phyloP scores from a whole-genome alignment of 352 stramenopile genomes.

The Nothophytophthora sp. region DNA sequence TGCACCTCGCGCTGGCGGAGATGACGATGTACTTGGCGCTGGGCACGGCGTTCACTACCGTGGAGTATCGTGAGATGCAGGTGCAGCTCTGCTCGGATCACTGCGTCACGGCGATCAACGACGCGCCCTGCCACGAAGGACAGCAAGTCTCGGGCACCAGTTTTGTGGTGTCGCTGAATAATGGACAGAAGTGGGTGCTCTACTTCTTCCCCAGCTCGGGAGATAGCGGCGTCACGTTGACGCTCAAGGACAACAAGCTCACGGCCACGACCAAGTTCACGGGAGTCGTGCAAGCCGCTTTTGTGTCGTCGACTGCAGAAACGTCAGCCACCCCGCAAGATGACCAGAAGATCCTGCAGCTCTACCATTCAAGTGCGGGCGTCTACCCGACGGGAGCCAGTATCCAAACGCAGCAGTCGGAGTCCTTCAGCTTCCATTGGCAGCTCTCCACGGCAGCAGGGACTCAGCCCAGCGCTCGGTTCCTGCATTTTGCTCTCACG shows the following conservation, averaged over 20 bases:
- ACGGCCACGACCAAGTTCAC: conserved; percentile 51
- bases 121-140: conserved; percentile 31
- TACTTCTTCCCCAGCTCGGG: conserved; percentile 51
- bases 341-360: conserved; percentile 45
- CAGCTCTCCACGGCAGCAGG: conserved; percentile 30
- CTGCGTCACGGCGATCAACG: conserved; percentile 60
- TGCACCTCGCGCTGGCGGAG: conserved; percentile 43
- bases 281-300: conserved; percentile 67
- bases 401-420: conserved; percentile 22
- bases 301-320: conserved; percentile 47
- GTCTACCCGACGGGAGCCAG: conserved; percentile 38
- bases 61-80: conserved; percentile 69
- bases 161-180: conserved; percentile 75
- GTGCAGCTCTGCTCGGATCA: conserved; percentile 69
- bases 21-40: conserved; percentile 66
- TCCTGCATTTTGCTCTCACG: conserved; percentile 71
- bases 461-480: conserved; percentile 27
- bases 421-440: conserved; percentile 70
- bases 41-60: conserved; percentile 78
- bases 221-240: conserved; percentile 18
- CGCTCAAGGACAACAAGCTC: conserved; percentile 58
- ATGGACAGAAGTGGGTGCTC: conserved; percentile 72
- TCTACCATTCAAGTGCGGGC: conserved; percentile 61
- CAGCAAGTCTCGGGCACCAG: conserved; percentile 36
- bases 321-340: conserved; percentile 14